Conservation (phyloP, 2,329 filamentous ascomycete genomes). For the Sclerotiophoma versabilis region DNA sequence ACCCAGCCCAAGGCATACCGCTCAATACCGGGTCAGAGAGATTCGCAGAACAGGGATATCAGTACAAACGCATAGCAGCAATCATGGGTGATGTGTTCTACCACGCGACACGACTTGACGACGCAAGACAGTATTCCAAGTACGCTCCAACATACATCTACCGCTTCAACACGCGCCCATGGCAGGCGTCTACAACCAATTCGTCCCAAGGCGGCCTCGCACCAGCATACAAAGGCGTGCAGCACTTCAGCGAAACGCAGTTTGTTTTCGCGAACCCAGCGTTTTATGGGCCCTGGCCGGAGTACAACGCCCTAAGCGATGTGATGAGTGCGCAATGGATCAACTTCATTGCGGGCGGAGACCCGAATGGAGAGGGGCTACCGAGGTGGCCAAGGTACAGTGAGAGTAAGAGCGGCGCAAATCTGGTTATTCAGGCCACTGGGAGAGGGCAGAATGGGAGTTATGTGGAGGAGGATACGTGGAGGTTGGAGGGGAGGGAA, state of each 20-base stretch:
- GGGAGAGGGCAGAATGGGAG: slow-evolving; percentile 51
- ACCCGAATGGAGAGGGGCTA: slow-evolving; percentile 46
- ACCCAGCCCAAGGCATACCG: slow-evolving; percentile 42
- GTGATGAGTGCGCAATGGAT: slow-evolving; percentile 57
- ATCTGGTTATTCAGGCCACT: slow-evolving; percentile 57
- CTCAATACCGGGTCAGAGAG: slow-evolving; percentile 42
- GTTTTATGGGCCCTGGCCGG: slow-evolving; percentile 48
- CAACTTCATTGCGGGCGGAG: slow-evolving; percentile 51
- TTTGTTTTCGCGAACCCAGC: slow-evolving; percentile 56
- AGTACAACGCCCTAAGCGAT: slow-evolving; percentile 51
- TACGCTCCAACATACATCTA: slow-evolving; percentile 64
- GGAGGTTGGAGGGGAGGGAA: slow-evolving; percentile 53
- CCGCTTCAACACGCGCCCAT: slow-evolving; percentile 62
- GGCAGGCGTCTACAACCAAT: slow-evolving; percentile 30
- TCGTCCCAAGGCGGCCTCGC: slow-evolving; percentile 53
- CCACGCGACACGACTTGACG: slow-evolving; percentile 60
- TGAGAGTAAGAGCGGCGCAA: slow-evolving; percentile 44
- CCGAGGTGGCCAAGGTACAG: slow-evolving; percentile 53
- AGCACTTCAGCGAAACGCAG: slow-evolving; percentile 62
- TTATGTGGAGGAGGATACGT: slow-evolving; percentile 54
- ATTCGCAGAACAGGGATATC: slow-evolving; percentile 44
- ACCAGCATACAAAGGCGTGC: slow-evolving; percentile 55
- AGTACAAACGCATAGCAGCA: slow-evolving; percentile 64
- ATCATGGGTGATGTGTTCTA: slow-evolving; percentile 62
- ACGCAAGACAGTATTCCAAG: slow-evolving; percentile 56